phyloP scores from a whole-genome alignment of 148 eudicot species.

The Vaccinium myrtillus region DNA sequence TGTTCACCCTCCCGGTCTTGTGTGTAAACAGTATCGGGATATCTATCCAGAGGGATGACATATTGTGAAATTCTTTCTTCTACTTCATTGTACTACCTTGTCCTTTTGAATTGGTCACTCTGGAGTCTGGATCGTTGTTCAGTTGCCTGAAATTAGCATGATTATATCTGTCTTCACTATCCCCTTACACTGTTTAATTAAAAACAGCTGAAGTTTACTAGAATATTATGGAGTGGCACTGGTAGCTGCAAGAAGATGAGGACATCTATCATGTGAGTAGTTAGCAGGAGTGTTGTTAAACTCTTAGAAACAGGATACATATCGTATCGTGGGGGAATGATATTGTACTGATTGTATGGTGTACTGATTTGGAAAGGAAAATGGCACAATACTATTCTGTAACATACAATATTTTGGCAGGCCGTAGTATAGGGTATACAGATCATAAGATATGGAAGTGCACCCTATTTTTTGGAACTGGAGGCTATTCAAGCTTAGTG shows the following conservation, averaged over 20 bases:
- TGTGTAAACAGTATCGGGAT: not conserved
- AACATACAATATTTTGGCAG: not conserved
- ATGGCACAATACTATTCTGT: not conserved
- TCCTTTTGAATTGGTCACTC: slow-evolving; percentile 4
- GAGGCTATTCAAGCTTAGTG: not conserved
- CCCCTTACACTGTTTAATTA: not conserved
- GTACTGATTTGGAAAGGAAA: not conserved
- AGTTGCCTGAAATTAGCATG: not conserved
- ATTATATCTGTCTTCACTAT: not conserved
- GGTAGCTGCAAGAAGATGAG: not conserved
- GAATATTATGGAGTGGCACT: not conserved
- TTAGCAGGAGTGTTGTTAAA: not conserved
- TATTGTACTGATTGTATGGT: not conserved
- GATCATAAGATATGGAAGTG: not conserved
- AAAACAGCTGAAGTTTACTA: not conserved
- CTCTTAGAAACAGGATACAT: not conserved
- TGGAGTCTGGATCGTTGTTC: not conserved
- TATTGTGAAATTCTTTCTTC: slow-evolving; percentile 2
- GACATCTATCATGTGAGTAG: not conserved
- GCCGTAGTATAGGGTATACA: not conserved
- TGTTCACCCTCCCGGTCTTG: not conserved
- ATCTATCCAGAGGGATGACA: not conserved
- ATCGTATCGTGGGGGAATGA: not conserved
- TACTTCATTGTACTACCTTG: not conserved
- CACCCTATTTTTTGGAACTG: not conserved